Evolutionary conservation across 345 rosid species (phyloP), one percentile per base, ranked within the genome.

Genomic region (Physaria fendleri): DNA sequence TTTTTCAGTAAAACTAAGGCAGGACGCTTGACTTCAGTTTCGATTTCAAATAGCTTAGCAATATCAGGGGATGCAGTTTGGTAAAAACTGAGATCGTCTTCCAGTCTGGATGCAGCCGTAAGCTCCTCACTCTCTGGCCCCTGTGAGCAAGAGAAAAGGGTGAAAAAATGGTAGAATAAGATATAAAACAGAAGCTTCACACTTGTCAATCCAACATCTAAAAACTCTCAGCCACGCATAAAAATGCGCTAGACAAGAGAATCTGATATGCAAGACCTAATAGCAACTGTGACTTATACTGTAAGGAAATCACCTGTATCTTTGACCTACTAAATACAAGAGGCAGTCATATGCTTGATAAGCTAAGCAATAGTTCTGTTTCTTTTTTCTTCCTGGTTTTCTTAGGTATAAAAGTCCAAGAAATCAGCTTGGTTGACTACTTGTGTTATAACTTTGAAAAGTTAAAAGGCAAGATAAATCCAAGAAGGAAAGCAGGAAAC

Each of bases 121-220:
- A 77, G 76, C 53, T 71, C 78, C 40, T 65, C 77, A 64, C 56
- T 75, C 52, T 77, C 79, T 3, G 56, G 3, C 21, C 81, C 81
- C 78, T 77, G 63, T 77, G 63, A 30, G 34, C 32, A 64, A 65
- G 28, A 45, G 47, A 50, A 38, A 43, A 52, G 12, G 35, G 48
- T 52, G 24, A 60, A 21, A 50, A 32, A n/a, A 53, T 27, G 42
- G 50, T 38, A 66, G 42, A 40, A 11, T 9, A 67, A 38, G 24
- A 42, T 41, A 32, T 9, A 12, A 48, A 29, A 52, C 21, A 11
- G 47, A 65, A 30, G 35, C 43, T 34, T 43, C 41, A 52, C 41
- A 68, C 25, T 59, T 58, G 6, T 40, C 35, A 49, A 49, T 39
- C 43, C 40, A 47, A 8, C 57, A 47, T 46, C 63, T 17, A 10